A percentile compares a stretch with the other conserved stretches of the same genome.
Conservation (phyloP, 192 early-diverging fungal species). For the Coemansia sp. region DNA sequence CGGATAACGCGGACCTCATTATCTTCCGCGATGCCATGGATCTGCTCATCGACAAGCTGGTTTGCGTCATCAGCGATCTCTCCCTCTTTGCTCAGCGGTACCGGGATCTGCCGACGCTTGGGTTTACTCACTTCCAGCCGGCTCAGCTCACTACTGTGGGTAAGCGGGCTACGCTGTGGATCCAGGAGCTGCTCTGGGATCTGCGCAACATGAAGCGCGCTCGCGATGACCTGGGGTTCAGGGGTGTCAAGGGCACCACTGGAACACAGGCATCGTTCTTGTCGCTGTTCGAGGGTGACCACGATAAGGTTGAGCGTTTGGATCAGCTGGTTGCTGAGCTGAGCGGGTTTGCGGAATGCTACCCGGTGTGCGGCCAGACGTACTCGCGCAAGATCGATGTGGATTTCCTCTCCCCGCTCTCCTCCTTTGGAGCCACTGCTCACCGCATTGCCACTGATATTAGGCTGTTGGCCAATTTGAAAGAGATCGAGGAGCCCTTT, state of each 20-base stretch:
- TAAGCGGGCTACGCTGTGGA: slow-evolving; percentile 94
- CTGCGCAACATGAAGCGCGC: slow-evolving; percentile 89
- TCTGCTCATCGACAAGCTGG: slow-evolving; percentile 87
- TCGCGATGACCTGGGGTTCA: slow-evolving; percentile 83
- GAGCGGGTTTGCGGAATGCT: slow-evolving; percentile 78
- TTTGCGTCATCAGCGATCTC: slow-evolving; percentile 75
- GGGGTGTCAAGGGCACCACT: slow-evolving; percentile 98
- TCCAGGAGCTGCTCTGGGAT: slow-evolving; percentile 96
- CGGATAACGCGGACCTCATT: slow-evolving; percentile 98
- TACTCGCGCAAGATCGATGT: slow-evolving; percentile 98
- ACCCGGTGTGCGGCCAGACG: slow-evolving; percentile 95
- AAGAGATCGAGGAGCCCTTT: slow-evolving; percentile 99
- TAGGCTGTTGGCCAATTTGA: slow-evolving; percentile 90
- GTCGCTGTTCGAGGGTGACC: slow-evolving; percentile 90
- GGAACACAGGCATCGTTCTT: slow-evolving; percentile 98
- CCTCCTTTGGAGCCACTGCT: slow-evolving; percentile 91
- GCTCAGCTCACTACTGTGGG: slow-evolving; percentile 98
- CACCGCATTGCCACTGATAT: slow-evolving; percentile 98
- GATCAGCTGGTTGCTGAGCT: slow-evolving; percentile 89
- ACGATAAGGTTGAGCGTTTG: slow-evolving; percentile 88
- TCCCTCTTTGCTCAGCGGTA: slow-evolving; percentile 75
- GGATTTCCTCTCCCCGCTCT: slow-evolving; percentile 80
- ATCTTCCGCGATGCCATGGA: slow-evolving; percentile 94
- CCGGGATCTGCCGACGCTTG: slow-evolving; percentile 87
- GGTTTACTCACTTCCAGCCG: slow-evolving; percentile 99